Evolutionary conservation across 768 basidiomycete genomes (phyloP), one percentile per base, ranked within the genome.

Genomic region (Coprinellus micaceus): DNA sequence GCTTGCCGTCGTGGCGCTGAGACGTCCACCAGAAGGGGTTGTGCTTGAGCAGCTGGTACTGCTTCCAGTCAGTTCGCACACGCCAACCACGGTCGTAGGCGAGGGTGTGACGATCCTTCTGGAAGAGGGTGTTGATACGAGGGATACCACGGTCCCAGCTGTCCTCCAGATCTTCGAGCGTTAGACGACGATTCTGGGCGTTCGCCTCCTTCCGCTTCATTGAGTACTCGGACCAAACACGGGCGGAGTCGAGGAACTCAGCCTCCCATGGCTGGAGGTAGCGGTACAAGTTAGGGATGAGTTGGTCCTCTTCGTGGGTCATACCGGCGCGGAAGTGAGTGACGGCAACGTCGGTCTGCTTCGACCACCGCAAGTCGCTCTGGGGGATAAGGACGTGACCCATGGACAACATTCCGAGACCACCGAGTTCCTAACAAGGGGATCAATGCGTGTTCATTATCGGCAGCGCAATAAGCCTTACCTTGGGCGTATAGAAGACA

Each of bases 21-120:
- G 90, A 94, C 7, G 96, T 98, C 97, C 97, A 99, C 92, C 92
- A 94, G 85, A 98, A 98, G 0, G 96, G 97, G 66, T 97, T 97
- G 68, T 94, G 89, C 69, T 94, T 94, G 56, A 94, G 76, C 9
- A 95, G 71, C 64, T 97, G 94, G 69, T 97, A 98, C 69, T 96
- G 94, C 71, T 98, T 97, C 91, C 93, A 99, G 71, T 97, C 92
- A 17, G 92, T 95, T 45, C 96, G 85, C 37, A 95, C 92, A 77
- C 96, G 90, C 96, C 95, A 98, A 63, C 97, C 96, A 70, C 96
- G 96, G 72, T 98, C 97, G 69, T 98, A 99, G 0, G 97, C 97
- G 66, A 99, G 72, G 25, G 94, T 97, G 61, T 96, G 94, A 15
- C 94, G 84, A 66, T 98, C 96, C 77, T 96, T 97, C 77, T 98